Conservation (phyloP, 1,284 basidiomycete genomes). For the Sanghuangporus sanghuang region DNA sequence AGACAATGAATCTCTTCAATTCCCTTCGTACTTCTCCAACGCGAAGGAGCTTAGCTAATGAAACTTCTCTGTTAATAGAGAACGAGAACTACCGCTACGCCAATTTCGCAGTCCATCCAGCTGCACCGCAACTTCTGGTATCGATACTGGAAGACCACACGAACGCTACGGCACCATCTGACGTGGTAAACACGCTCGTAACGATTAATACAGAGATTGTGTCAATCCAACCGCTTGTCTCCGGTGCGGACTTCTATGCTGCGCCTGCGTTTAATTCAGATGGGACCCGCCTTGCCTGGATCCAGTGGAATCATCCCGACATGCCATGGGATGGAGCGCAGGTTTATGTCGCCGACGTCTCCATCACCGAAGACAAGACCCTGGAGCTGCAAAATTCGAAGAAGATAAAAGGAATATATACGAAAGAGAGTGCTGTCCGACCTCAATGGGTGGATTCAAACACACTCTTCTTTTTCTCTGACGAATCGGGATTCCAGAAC, state of each 20-base stretch:
- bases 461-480: slow-evolving; percentile 62
- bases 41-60: background rate
- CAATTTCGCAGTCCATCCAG: slow-evolving; percentile 43
- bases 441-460: slow-evolving; percentile 57
- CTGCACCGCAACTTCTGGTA: slow-evolving; percentile 5
- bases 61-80: slow-evolving; percentile 26
- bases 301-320: slow-evolving; percentile 72
- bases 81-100: slow-evolving; percentile 54
- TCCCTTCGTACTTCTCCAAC: background rate
- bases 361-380: slow-evolving; percentile 22
- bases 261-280: slow-evolving; percentile 62
- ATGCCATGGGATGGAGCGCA: slow-evolving; percentile 80
- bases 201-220: slow-evolving; percentile 43
- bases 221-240: slow-evolving; percentile 37
- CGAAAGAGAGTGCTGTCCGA: slow-evolving; percentile 45
- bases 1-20: background rate
- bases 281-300: slow-evolving; percentile 61
- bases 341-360: slow-evolving; percentile 48
- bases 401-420: slow-evolving; percentile 44
- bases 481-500: slow-evolving; percentile 64
- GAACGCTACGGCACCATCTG: slow-evolving; percentile 40
- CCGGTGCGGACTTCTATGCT: slow-evolving; percentile 65
- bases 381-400: slow-evolving; percentile 29
- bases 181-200: slow-evolving; percentile 54
- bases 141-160: slow-evolving; percentile 64